Percentiles rank a stretch among this genome's conserved stretches.
phyloP scores from a whole-genome alignment of 2,329 filamentous ascomycete species.

The Fusarium nurragi region DNA sequence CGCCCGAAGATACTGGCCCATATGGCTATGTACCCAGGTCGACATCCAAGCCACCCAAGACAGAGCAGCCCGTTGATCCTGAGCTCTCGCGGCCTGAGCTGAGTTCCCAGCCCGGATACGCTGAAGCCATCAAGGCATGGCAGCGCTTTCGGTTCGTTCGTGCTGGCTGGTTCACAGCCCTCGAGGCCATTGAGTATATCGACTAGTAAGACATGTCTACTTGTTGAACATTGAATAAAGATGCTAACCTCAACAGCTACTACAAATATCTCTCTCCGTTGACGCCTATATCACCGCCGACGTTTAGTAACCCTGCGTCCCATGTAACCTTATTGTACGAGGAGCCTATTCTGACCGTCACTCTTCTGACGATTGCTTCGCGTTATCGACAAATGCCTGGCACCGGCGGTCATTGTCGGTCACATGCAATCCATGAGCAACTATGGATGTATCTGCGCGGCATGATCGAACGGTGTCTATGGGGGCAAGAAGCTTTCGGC shows the following conservation, averaged over 20 bases:
- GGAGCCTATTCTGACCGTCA: slow-evolving; percentile 92
- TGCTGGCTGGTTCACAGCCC: slow-evolving; percentile 93
- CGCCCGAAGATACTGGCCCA: slow-evolving; percentile 32
- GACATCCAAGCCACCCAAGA: slow-evolving; percentile 27
- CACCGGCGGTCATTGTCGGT: slow-evolving; percentile 82
- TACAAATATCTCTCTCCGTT: slow-evolving; percentile 91
- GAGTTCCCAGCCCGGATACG: slow-evolving; percentile 64
- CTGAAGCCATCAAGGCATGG: slow-evolving; percentile 86
- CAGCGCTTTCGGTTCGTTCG: slow-evolving; percentile 92
- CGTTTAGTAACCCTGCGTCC: slow-evolving; percentile 83
- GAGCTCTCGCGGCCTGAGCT: slow-evolving; percentile 56
- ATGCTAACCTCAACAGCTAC: slow-evolving; percentile 66
- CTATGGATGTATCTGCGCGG: slow-evolving; percentile 93
- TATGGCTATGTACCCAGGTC: slow-evolving; percentile 33
- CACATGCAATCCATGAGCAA: slow-evolving; percentile 92
- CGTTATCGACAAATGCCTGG: slow-evolving; percentile 84
- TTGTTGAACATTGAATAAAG: neutral
- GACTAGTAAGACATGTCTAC: slow-evolving; percentile 73
- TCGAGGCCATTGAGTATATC: slow-evolving; percentile 92
- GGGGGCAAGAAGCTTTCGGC: slow-evolving; percentile 95
- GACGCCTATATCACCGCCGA: slow-evolving; percentile 92
- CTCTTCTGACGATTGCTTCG: slow-evolving; percentile 89
- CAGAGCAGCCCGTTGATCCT: slow-evolving; percentile 58
- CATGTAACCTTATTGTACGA: slow-evolving; percentile 85
- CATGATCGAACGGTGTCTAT: slow-evolving; percentile 95